Base-by-base conservation (phyloP, 2,329 filamentous ascomycete species). In the Bipolaris sorokiniana region DNA sequence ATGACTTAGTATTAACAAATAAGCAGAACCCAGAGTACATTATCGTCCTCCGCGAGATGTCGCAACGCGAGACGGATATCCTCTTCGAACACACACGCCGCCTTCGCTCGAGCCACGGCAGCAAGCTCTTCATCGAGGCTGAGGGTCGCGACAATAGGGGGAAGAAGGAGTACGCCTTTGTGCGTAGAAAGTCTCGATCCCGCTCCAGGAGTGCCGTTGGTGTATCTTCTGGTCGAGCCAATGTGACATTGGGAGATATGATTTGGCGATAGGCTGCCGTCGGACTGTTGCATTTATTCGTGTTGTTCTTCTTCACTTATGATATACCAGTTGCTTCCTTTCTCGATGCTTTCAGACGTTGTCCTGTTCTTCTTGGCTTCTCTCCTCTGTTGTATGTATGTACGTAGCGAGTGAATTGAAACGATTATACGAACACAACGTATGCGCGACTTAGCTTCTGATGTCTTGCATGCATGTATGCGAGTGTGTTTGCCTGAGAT, bases 51-150 rank as follows among this genome's bases (percentile, higher is more conserved):
- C 77, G 78, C 49, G 80, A 83, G 58, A 80, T 83, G 76, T 77
- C 78, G 61, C 75, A 77, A 46, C 71, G 74, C 53, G 80, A 82
- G 50, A 82, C 80, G 5, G 79, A 82, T 40, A 73, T 82, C 23
- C 69, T 83, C 28, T 83, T 83, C 62, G 81, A 82, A 63, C 81
- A 83, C 59, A 82, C 81, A 13, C 75, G 76, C 13, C 77, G 79
- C 22, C 72, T 82, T 18, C 78, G 80, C 48, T 66, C 67, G 7
- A 54, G 54, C 23, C 54, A 66, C 40, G 59, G 63, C 26, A 62
- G 61, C 28, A 74, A 70, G 34, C 65, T 82, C 49, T 72, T 81
- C 52, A 77, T 81, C 47, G 79, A 82, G 61, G 71, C 78, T 20
- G 74, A 76, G 16, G 58, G 75, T 13, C 67, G 69, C 45, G 71